A percentile compares a stretch with the other conserved stretches of the same genome.
These are phyloP conservation scores for Polygonum maritimum DNA, from an alignment of 148 eudicot species.

Conservation along the genomic window DNA sequence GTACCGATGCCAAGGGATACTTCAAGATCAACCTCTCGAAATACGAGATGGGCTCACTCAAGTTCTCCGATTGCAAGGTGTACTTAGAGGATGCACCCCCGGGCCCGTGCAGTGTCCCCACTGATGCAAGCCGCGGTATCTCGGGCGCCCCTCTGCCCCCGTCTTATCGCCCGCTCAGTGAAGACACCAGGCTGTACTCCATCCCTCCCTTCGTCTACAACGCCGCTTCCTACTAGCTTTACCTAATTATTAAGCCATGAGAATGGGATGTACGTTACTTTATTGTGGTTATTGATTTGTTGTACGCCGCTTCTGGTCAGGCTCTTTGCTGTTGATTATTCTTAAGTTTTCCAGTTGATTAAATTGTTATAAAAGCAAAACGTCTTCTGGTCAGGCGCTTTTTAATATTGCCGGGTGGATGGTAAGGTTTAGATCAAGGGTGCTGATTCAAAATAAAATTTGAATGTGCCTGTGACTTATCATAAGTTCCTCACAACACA, in stretches of 20 bases:
- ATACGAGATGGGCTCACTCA: slow-evolving; percentile 5
- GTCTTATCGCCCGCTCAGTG: not conserved
- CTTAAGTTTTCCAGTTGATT: too few species aligned
- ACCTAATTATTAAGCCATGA: not conserved
- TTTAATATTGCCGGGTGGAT: too few species aligned
- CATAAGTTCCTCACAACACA: too few species aligned
- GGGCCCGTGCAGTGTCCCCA: slow-evolving; percentile 7
- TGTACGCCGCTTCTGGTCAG: too few species aligned
- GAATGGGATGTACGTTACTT: not conserved
- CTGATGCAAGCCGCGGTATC: not conserved
- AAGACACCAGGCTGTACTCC: slow-evolving; percentile 1
- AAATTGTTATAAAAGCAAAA: too few species aligned
- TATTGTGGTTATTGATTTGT: not conserved
- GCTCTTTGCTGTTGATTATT: too few species aligned
- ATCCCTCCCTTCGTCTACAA: slow-evolving; percentile 3
- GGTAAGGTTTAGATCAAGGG: too few species aligned
- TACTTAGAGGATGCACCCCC: not conserved
- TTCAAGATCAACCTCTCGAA: slow-evolving; percentile 7
- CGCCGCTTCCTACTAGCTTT: not conserved
- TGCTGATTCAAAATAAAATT: too few species aligned
- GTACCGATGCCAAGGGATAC: not conserved
- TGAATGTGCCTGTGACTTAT: too few species aligned
- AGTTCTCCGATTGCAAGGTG: not conserved
- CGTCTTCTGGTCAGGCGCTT: too few species aligned
- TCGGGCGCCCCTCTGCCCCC: slow-evolving; percentile 3